These are phyloP conservation scores for Lasiodiplodia hormozganensis DNA, from an alignment of 2,329 filamentous ascomycete species.

Conservation along the genomic window DNA sequence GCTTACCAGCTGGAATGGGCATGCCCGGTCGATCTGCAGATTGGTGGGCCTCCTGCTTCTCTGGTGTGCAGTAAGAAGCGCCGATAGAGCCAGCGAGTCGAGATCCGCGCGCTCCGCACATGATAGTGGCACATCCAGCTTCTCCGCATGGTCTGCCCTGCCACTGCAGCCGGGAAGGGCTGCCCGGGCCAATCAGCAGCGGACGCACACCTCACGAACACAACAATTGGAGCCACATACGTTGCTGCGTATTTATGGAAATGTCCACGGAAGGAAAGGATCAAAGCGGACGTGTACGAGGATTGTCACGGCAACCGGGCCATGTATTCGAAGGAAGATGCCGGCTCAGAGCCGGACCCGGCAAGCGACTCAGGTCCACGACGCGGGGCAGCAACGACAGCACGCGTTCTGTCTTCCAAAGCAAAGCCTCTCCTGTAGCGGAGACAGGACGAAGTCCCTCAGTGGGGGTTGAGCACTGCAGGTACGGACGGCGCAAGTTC, in stretches of 20 bases:
- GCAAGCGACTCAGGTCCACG: background rate
- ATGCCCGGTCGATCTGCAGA: background rate
- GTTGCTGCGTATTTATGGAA: slow-evolving; percentile 18
- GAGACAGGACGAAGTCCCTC: background rate
- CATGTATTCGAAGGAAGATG: background rate
- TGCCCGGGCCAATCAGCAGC: slow-evolving; percentile 9
- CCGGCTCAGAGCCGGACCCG: background rate
- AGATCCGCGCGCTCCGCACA: slow-evolving; percentile 24
- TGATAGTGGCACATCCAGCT: slow-evolving; percentile 20
- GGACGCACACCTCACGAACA: slow-evolving; percentile 11
- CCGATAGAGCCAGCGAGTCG: slow-evolving; percentile 1
- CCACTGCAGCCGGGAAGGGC: slow-evolving; percentile 16
- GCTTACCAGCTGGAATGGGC: background rate
- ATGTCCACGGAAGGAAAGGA: slow-evolving; percentile 7
- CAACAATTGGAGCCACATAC: slow-evolving; percentile 24
- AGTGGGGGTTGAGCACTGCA: slow-evolving; percentile 10
- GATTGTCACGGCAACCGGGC: slow-evolving; percentile 13
- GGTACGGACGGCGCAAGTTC: slow-evolving; percentile 4
- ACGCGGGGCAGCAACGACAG: background rate
- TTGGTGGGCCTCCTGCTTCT: background rate
- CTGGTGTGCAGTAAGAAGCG: slow-evolving; percentile 3
- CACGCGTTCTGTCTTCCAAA: background rate
- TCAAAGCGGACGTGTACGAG: slow-evolving; percentile 11
- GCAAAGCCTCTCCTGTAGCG: background rate
- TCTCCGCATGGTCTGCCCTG: slow-evolving; percentile 25